Evolutionary conservation across 768 basidiomycete genomes (phyloP), one percentile per base, ranked within the genome.

Genomic region (Boletus sp.): DNA sequence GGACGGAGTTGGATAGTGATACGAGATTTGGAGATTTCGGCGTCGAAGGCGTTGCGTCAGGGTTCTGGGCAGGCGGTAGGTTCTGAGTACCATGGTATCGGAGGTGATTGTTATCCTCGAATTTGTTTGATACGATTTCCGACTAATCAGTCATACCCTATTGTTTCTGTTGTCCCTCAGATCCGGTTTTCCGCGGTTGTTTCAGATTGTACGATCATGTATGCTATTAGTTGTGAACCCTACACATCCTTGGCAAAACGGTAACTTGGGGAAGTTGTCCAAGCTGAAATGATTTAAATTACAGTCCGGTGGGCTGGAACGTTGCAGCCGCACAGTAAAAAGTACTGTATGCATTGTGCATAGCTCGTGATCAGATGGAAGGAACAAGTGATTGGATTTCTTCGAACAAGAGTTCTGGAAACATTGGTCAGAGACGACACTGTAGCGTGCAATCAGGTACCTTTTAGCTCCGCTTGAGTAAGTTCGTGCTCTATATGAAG

Each of bases 1-100:
- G 89, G 8, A 91, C 89, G 0, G 89, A 91, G 70, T 71, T 90
- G 40, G 88, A 89, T n/a, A 75, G 75, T 32, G 88, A 91, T 64
- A 85, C 85, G n/a, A 81, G 89, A 47, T 92, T 92, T 65, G 89
- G 89, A 6, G 89, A 91, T 70, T 91, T 90, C 65, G 89, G 89
- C 37, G 76, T 88, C 25, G 85, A 88, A 64, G 85, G 88, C 13
- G 82, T 90, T 53, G 85, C 85, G n/a, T 79, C 79, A 45, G 80
- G 81, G 7, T 89, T 85, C 64, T 90, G 88, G 87, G 69, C 79
- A 1, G 75, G 77, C 41, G 77, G 77, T 47, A 72, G 74, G 49
- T 79, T 76, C 60, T 80, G 51, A 68, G 51, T 30, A 42, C 37
- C 7, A 40, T 14, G 23, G 25, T 5, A 19, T 40, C 19, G 29